Base-by-base conservation (phyloP, 225 moss, liverwort and hornwort species). In the Lunularia cruciata region DNA sequence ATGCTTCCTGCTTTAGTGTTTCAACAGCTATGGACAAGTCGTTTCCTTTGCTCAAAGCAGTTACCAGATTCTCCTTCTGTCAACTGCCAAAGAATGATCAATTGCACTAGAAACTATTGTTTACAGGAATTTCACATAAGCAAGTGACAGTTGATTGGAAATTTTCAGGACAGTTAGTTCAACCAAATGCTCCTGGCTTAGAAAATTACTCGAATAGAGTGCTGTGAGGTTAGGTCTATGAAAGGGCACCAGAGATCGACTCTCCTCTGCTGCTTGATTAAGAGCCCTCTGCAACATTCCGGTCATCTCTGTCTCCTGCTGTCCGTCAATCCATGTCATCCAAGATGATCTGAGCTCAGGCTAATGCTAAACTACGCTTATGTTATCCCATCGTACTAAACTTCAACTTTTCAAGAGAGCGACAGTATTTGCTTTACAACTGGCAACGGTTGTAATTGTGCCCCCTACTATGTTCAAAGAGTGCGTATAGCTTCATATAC, bases 261-360 rank as follows among this genome's bases (percentile, higher is more conserved):
- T 69, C 22, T 81, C 65, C 37, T 76, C 59, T 38, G 65, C 23
- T 70, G 52, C 61, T 72, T 47, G 7, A 30, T 49, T 35, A 2
- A 80, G 27, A 54, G 46, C 64, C 53, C 11, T 65, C 59, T 70
- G 76, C 53, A 81, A 23, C 34, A 59, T 76, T 43, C 40, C 51
- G 1, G 69, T 60, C 34, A 55, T 57, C 63, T 76, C 69, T 73
- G 76, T 81, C 73, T 81, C 81, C 81, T 81, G 81, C 81, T 63
- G 37, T 59, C 69, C 72, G 75, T 71, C 71, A 60, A 59, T 46
- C 72, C 20, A 60, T 63, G 60, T 42, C 55, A 55, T 55, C 27
- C 27, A 39, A 27, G 26, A 28, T 28, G 53, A 25, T 61, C 25
- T 38, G 39, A 61, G 38, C 60, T 61, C 34, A 30, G 34, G 23